Conservation (phyloP, 1,284 basidiomycete genomes). For the Ceratobasidium sp. region DNA sequence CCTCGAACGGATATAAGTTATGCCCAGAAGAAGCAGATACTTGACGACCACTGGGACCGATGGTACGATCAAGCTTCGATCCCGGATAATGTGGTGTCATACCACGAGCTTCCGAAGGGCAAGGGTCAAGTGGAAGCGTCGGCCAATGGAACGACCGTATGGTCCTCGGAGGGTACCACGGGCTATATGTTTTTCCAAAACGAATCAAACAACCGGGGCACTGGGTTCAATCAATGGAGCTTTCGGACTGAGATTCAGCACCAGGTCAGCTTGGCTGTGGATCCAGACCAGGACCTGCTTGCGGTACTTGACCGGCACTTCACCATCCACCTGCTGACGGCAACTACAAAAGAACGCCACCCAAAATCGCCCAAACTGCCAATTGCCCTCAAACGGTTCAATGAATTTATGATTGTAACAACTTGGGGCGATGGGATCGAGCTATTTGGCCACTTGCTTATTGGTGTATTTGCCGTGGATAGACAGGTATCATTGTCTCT, state of each 20-base stretch:
- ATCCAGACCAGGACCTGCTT: slow-evolving; percentile 2
- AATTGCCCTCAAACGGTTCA: background rate
- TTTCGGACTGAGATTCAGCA: background rate
- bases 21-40: slow-evolving; percentile 7
- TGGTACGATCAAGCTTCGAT: background rate
- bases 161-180: background rate
- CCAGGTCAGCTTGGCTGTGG: background rate
- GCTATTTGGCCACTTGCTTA: background rate
- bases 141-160: background rate
- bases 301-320: background rate
- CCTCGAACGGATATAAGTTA: slow-evolving; percentile 26
- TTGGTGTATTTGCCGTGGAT: background rate
- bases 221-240: slow-evolving; percentile 6
- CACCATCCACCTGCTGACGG: background rate
- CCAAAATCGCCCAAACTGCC: background rate
- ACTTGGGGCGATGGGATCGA: background rate
- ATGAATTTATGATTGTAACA: background rate
- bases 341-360: background rate
- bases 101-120: background rate
- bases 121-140: background rate
- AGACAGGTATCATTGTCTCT: background rate
- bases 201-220: background rate
- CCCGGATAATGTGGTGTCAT: too few relatives aligned
- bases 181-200: slow-evolving; percentile 17
- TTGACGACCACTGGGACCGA: slow-evolving; percentile 2